phyloP scores from a whole-genome alignment of 2,329 filamentous ascomycete genomes.

The Curvularia hawaiiensis region DNA sequence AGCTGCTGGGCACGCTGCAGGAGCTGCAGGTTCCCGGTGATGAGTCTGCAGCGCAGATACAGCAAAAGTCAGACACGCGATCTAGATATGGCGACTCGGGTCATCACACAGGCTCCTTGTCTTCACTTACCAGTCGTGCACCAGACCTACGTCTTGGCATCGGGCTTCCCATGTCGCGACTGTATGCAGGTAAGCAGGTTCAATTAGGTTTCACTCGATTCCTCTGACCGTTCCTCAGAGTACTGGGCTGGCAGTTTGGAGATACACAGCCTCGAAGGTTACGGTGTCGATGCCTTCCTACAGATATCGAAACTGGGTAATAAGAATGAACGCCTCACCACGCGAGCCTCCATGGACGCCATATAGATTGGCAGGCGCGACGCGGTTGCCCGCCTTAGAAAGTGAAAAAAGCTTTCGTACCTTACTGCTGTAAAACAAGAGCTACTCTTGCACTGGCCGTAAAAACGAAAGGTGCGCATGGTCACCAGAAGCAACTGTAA shows the following conservation, averaged over 20 bases:
- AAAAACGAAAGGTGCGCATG: background rate
- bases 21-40: constrained; percentile 65
- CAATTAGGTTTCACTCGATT: background rate
- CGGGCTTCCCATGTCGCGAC: constrained; percentile 88
- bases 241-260: constrained; percentile 96
- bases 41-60: constrained; percentile 15
- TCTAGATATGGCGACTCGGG: constrained; percentile 32
- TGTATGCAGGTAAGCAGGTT: constrained; percentile 68
- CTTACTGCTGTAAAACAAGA: background rate
- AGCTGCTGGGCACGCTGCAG: constrained; percentile 91
- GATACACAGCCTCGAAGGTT: constrained; percentile 90
- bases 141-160: constrained; percentile 90
- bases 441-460: background rate
- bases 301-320: constrained; percentile 97
- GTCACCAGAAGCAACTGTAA: background rate
- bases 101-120: constrained; percentile 67
- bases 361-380: constrained; percentile 39
- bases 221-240: constrained; percentile 54
- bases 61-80: constrained; percentile 28
- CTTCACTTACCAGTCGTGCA: constrained; percentile 78
- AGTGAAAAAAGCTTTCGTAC: background rate
- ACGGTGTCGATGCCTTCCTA: constrained; percentile 93
- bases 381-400: background rate
- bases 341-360: constrained; percentile 58
- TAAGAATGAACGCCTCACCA: constrained; percentile 90